Conservation (phyloP, 768 basidiomycete species). For the Russula ochroleuca region DNA sequence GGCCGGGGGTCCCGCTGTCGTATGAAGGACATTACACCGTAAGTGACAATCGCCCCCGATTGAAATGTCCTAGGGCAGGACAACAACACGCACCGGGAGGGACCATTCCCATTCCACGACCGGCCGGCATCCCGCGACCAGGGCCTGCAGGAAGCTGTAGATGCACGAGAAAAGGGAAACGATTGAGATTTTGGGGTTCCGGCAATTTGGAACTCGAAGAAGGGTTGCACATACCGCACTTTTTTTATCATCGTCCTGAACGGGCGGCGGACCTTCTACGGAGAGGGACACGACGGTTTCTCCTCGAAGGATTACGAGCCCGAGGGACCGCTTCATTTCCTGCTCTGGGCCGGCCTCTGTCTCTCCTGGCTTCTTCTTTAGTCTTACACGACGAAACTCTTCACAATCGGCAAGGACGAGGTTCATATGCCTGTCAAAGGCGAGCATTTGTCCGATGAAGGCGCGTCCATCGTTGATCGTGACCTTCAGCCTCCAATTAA, state of each 20-base stretch:
- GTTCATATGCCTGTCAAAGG: conserved; percentile 99
- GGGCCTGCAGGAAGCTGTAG: conserved; percentile 78
- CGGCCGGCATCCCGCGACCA: conserved; percentile 93
- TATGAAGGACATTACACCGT: not conserved
- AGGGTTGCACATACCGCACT: conserved; percentile 50
- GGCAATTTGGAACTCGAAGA: not conserved
- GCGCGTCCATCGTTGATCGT: conserved; percentile 97
- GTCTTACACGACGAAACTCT: conserved; percentile 88
- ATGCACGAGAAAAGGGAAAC: conserved; percentile 28
- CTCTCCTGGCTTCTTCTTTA: conserved; percentile 86
- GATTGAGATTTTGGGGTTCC: conserved; percentile 13
- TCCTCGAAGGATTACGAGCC: conserved; percentile 94
- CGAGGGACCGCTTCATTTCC: conserved; percentile 94
- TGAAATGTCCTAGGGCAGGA: conserved; percentile 9
- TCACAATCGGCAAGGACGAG: conserved; percentile 97
- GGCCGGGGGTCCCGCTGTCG: conserved; percentile 54
- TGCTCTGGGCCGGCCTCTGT: conserved; percentile 69
- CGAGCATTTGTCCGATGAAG: conserved; percentile 97
- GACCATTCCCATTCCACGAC: conserved; percentile 96
- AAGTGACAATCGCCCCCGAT: conserved; percentile 26
- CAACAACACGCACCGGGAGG: conserved; percentile 59
- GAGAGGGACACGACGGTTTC: conserved; percentile 94
- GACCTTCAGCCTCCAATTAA: conserved; percentile 97
- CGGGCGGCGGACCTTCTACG: conserved; percentile 93
- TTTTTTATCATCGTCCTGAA: conserved; percentile 86